Evolutionary conservation across 352 stramenopile genomes (phyloP).

Genomic region (Phytophthora boehmeriae): DNA sequence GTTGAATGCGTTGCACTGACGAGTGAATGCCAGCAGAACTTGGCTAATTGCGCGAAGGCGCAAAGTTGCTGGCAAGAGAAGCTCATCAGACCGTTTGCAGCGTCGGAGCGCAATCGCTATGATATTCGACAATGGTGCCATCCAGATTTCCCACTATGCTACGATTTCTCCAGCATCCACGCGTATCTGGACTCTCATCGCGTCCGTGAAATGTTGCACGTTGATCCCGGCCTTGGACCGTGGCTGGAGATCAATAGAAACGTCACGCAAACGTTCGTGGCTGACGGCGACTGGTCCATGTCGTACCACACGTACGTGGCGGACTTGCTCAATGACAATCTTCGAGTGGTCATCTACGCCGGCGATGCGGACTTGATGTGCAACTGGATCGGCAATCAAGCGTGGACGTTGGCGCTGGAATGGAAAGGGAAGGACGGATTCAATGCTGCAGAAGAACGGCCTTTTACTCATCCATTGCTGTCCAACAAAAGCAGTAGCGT

Average conservation of each 20-base stretch:
- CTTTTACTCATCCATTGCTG: slow-evolving; percentile 37
- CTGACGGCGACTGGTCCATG: slow-evolving; percentile 92
- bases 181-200: slow-evolving; percentile 65
- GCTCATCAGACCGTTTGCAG: slow-evolving; percentile 45
- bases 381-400: slow-evolving; percentile 95
- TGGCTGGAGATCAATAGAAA: slow-evolving; percentile 91
- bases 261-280: slow-evolving; percentile 84
- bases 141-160: slow-evolving; percentile 16
- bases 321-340: slow-evolving; percentile 75
- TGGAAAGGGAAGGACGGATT: slow-evolving; percentile 90
- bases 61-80: slow-evolving; percentile 48
- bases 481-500: slow-evolving; percentile 7
- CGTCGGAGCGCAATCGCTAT: slow-evolving; percentile 46
- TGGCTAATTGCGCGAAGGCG: slow-evolving; percentile 32
- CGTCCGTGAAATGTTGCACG: slow-evolving; percentile 34
- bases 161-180: slow-evolving; percentile 23
- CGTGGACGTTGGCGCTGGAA: slow-evolving; percentile 91
- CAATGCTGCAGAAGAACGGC: slow-evolving; percentile 43
- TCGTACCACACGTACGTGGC: slow-evolving; percentile 84
- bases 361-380: slow-evolving; percentile 96
- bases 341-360: slow-evolving; percentile 94
- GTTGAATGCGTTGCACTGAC: slow-evolving; percentile 49
- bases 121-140: slow-evolving; percentile 47
- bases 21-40: slow-evolving; percentile 24
- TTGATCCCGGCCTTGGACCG: slow-evolving; percentile 30